phyloP scores from a whole-genome alignment of 2,329 filamentous ascomycete genomes.

The Orbilia brochopaga region DNA sequence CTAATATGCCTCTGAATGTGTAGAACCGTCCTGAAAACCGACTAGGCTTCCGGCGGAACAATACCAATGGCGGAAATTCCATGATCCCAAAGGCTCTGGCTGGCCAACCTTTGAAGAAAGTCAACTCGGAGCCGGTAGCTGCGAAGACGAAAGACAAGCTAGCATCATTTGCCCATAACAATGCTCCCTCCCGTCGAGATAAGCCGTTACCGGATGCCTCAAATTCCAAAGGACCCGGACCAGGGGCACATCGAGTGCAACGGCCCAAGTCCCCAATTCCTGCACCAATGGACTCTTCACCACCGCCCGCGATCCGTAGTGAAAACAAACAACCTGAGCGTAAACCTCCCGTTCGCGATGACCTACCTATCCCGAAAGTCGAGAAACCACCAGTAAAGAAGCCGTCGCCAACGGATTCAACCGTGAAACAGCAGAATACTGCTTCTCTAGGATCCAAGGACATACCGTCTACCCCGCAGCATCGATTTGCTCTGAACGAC shows the following conservation, averaged over 20 bases:
- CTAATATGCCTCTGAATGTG: neutral
- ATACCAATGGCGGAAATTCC: constrained; percentile 38
- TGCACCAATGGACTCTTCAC: constrained; percentile 30
- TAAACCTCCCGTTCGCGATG: constrained; percentile 2
- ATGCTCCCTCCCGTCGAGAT: constrained; percentile 9
- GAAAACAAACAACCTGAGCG: constrained; percentile 13
- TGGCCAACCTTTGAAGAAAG: constrained; percentile 48
- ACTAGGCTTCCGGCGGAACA: constrained; percentile 39
- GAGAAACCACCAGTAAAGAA: constrained; percentile 21
- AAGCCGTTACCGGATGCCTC: neutral
- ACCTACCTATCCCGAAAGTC: neutral
- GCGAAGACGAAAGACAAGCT: constrained; percentile 31
- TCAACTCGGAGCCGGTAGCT: constrained; percentile 32
- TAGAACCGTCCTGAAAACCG: constrained; percentile 34
- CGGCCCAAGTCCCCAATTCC: constrained; percentile 10
- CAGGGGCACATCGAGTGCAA: constrained; percentile 4
- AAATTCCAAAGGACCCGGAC: constrained; percentile 10
- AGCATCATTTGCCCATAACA: constrained; percentile 28
- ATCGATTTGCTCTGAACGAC: constrained; percentile 42
- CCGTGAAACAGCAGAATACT: neutral
- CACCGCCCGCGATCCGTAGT: constrained; percentile 14
- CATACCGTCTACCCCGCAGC: constrained; percentile 44
- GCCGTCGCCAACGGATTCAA: neutral
- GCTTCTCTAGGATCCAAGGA: constrained; percentile 23
- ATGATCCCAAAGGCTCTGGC: constrained; percentile 44